Evolutionary conservation across 257 asterid species (phyloP), one percentile per base, ranked within the genome.

Genomic region (Lantana camara): DNA sequence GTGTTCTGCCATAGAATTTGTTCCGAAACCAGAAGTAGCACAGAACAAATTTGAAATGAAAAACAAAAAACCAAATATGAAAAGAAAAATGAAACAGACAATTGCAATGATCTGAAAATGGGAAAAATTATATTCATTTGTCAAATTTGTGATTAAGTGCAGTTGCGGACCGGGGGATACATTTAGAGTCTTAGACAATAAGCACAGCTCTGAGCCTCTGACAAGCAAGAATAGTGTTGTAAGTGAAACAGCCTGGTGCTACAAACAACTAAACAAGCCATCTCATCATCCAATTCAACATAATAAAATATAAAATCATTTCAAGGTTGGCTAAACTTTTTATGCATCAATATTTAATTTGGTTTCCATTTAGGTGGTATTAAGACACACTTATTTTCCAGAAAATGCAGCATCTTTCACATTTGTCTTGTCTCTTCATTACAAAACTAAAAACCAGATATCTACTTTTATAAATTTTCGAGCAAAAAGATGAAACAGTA

Each of bases 401-500:
- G 5, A 42, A 37, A 29, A 38, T 11, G 16, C 2, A 29, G 40
- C 23, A 6, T 56, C 54, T 47, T 54, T 66, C 64, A n/a, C 46
- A 63, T 57, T 66, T 27, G 13, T 41, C 7, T 41, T 34, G 52
- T 53, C 30, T 35, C 29, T 35, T 32, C 47, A 23, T 57, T 59
- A 29, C 73, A 61, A 56, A 23, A 68, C 40, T n/a, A 44, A 15
- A n/a, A 52, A 50, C 34, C 44, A 3, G 32, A 32, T 13, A 42
- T 42, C 7, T 4, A 23, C 29, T 11, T 21, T 46, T 44, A 57
- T 41, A 59, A 53, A 66, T 70, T 37, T 17, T 17, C 46, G 34
- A 54, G 45, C 13, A 32, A 62, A 63, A 35, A 72, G 51, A 30
- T n/a, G 8, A 22, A 38, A 69, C 64, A 60, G 70, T 90, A 94